These are phyloP conservation scores for Schizosaccharomyces osmophilus DNA, from an alignment of 805 yeast genomes.

Conservation along the genomic window DNA sequence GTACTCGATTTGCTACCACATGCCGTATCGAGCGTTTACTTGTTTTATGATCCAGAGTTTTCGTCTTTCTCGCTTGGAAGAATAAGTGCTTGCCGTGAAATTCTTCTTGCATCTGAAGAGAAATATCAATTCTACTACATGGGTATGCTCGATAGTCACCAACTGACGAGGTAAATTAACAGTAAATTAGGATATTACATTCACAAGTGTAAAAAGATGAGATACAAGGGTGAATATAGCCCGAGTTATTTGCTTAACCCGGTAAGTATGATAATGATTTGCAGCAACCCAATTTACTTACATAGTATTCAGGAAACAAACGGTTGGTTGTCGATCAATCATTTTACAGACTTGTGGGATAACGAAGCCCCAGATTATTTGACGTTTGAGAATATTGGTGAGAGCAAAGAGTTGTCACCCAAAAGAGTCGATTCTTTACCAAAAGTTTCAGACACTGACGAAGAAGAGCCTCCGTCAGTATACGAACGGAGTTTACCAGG, in stretches of 20 bases:
- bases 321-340: neutral
- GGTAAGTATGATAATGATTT: neutral
- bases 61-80: slow-evolving; percentile 40
- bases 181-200: slow-evolving; percentile 30
- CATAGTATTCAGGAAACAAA: neutral
- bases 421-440: neutral
- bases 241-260: slow-evolving; percentile 17
- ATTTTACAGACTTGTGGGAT: neutral
- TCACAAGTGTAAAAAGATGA: slow-evolving; percentile 61
- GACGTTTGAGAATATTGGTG: too few relatives aligned
- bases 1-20: slow-evolving; percentile 55
- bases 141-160: slow-evolving; percentile 14
- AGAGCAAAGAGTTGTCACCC: too few relatives aligned
- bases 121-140: slow-evolving; percentile 37
- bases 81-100: slow-evolving; percentile 47
- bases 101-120: slow-evolving; percentile 26
- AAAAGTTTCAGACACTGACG: neutral
- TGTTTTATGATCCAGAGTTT: slow-evolving; percentile 27
- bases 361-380: neutral
- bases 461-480: too few relatives aligned
- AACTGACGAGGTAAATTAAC: neutral
- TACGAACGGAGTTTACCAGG: neutral
- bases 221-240: slow-evolving; percentile 42
- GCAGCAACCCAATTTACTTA: neutral
- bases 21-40: slow-evolving; percentile 62